phyloP scores from a whole-genome alignment of 306 rosid genomes.

The Vigna radiata region DNA sequence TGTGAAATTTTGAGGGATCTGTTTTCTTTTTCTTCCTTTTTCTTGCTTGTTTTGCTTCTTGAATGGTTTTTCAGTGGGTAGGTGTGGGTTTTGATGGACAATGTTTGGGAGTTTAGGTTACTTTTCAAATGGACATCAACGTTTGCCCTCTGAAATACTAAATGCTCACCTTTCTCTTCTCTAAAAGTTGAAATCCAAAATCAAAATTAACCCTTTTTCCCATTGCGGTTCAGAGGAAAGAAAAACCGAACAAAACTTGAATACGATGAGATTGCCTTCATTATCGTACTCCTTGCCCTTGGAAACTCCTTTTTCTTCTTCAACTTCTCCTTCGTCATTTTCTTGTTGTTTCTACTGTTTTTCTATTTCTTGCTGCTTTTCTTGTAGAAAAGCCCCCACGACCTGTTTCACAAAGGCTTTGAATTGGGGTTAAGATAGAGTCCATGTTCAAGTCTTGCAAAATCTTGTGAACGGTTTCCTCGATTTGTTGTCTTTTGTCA shows the following conservation, averaged over 20 bases:
- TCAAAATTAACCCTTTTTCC: background rate
- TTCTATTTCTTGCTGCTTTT: slow-evolving; percentile 47
- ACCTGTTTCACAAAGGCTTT: slow-evolving; percentile 70
- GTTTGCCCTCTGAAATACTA: slow-evolving; percentile 84
- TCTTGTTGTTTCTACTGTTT: background rate
- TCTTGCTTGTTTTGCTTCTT: too few relatives aligned
- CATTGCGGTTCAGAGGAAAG: background rate
- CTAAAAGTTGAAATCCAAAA: slow-evolving; percentile 62
- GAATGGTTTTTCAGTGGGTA: too few relatives aligned
- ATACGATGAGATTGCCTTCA: slow-evolving; percentile 76
- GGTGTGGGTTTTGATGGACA: too few relatives aligned
- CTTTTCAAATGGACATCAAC: slow-evolving; percentile 67
- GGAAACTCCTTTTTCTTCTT: slow-evolving; percentile 19
- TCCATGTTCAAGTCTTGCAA: slow-evolving; percentile 78
- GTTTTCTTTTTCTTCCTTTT: too few relatives aligned
- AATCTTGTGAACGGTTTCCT: slow-evolving; percentile 65
- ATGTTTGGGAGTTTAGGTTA: too few relatives aligned
- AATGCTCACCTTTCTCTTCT: slow-evolving; percentile 76
- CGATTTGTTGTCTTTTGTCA: slow-evolving; percentile 60
- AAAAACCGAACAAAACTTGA: slow-evolving; percentile 57
- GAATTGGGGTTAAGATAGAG: slow-evolving; percentile 64
- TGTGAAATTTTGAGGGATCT: too few relatives aligned
- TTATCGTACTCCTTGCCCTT: slow-evolving; percentile 68
- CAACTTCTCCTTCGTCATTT: background rate
- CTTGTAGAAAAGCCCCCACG: slow-evolving; percentile 68